Base-by-base conservation (phyloP, 192 early-diverging fungal genomes). In the Cladochytrium replicatum region DNA sequence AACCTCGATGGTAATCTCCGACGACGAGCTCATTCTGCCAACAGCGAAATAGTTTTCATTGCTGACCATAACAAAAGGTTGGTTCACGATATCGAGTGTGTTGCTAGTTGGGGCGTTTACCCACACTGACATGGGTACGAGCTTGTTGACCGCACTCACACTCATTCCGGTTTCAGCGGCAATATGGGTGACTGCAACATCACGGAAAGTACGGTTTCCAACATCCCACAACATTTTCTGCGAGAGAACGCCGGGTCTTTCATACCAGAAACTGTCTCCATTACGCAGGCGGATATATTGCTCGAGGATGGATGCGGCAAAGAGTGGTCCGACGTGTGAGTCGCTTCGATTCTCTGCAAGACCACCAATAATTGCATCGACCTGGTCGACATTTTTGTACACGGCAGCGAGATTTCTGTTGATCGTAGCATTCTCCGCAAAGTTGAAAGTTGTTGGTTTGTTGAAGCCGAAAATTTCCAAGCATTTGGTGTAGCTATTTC, bases 261-360 rank as follows among this genome's bases (percentile, higher is more conserved):
- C 61, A 27, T 58, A 60, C 58, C 58, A 60, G 39, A 54, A 63
- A 19, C 53, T 30, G 23, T 60, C 58, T 6, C 32, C 22, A 19
- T 39, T 50, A 15, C 58, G 54, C 24, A 63, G 9, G 7, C 23
- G 29, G 3, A 25, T 15, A 29, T 49, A 60, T 50, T 64, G 55
- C 11, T 22, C 11, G 26, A 53, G 22, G 29, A 52, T 37, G 13
- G 34, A 37, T 27, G 13, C 32, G 13, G 11, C 13, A 13, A 44
- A 27, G 11, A 44, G 17, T 13, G 43, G 43, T 26, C 43, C 43
- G 17, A 44, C 43, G 17, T 37, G 11, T 44, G 34, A 28, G 39
- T 27, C n/a, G 4, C 24, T 32, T n/a, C n/a, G n/a, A n/a, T n/a
- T n/a, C n/a, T 51, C 29, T 23, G 13, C 23, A 9, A 7, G 57